Evolutionary conservation across 2,329 filamentous ascomycete species (phyloP).

Genomic region (Waltergamsia citrina): DNA sequence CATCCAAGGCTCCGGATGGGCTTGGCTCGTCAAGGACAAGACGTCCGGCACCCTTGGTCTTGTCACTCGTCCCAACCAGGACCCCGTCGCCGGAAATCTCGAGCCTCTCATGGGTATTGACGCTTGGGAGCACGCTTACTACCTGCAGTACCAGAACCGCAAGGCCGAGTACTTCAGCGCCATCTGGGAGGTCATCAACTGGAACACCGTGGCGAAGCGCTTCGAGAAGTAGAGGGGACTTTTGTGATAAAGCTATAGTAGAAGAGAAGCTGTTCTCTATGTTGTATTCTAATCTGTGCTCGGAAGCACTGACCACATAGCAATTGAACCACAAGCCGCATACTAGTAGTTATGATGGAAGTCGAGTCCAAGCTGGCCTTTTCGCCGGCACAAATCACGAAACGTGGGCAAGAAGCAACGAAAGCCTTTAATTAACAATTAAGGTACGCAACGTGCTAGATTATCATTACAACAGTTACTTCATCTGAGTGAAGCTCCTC

Average conservation of each 20-base stretch:
- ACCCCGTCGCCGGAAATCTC: slow-evolving; percentile 77
- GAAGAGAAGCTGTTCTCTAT: too few relatives aligned
- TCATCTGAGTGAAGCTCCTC: slow-evolving; percentile 5
- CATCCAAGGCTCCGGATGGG: slow-evolving; percentile 84
- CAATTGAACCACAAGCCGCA: too few relatives aligned
- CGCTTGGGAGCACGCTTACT: slow-evolving; percentile 95
- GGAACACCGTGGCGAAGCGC: slow-evolving; percentile 78
- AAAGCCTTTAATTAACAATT: too few relatives aligned
- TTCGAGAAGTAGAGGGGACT: slow-evolving; percentile 38
- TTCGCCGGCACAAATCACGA: too few relatives aligned
- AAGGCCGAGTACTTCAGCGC: slow-evolving; percentile 93
- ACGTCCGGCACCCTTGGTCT: slow-evolving; percentile 51
- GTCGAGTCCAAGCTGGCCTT: too few relatives aligned
- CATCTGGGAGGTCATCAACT: slow-evolving; percentile 94
- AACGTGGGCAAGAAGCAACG: too few relatives aligned
- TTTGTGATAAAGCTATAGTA: too few relatives aligned
- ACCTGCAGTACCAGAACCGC: slow-evolving; percentile 92
- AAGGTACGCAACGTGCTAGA: too few relatives aligned
- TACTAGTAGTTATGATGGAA: too few relatives aligned
- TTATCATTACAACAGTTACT: too few relatives aligned
- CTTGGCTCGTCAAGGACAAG: slow-evolving; percentile 73
- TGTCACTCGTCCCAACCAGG: slow-evolving; percentile 75
- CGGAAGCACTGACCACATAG: too few relatives aligned
- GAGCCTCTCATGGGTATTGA: slow-evolving; percentile 80
- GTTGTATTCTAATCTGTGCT: too few relatives aligned